Evolutionary conservation across 805 yeast genomes (phyloP).

Genomic region (Barnettozyma californica): DNA sequence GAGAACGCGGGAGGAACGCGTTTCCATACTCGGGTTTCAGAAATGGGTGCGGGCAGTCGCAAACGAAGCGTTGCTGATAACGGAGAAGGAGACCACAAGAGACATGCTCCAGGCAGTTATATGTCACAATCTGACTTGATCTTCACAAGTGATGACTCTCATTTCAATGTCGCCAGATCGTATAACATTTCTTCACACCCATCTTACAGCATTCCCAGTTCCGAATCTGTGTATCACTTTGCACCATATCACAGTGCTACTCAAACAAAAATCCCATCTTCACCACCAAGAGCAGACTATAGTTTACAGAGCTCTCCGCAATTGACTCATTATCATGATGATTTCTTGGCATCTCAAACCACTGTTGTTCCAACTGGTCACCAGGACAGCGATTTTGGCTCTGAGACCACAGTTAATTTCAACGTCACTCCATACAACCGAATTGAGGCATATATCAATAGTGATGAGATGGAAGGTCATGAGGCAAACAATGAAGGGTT

Average conservation of each 20-base stretch:
- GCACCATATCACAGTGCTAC: neutral
- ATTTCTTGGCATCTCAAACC: slow-evolving; percentile 19
- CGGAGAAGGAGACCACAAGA: slow-evolving; percentile 13
- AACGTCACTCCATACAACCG: slow-evolving; percentile 20
- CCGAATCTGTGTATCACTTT: slow-evolving; percentile 23
- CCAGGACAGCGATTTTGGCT: slow-evolving; percentile 12
- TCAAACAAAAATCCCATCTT: slow-evolving; percentile 15
- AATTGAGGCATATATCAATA: slow-evolving; percentile 21
- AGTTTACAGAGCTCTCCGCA: slow-evolving; percentile 18
- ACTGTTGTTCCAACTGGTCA: slow-evolving; percentile 12
- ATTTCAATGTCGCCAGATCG: neutral
- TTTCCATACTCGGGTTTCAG: slow-evolving; percentile 34
- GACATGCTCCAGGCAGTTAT: slow-evolving; percentile 11
- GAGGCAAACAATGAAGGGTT: slow-evolving; percentile 13
- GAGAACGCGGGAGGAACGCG: slow-evolving; percentile 38
- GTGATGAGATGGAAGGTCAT: slow-evolving; percentile 20
- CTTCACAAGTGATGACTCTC: slow-evolving; percentile 19
- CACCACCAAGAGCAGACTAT: slow-evolving; percentile 18
- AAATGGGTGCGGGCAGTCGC: neutral
- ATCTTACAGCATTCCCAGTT: slow-evolving; percentile 14
- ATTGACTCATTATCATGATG: slow-evolving; percentile 3
- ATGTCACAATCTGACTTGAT: slow-evolving; percentile 15
- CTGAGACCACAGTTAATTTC: slow-evolving; percentile 21
- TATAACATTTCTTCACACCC: slow-evolving; percentile 17
- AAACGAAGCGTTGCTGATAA: slow-evolving; percentile 15